phyloP scores from a whole-genome alignment of 2,329 filamentous ascomycete genomes.

The Phaeosphaeriaceae sp. region DNA sequence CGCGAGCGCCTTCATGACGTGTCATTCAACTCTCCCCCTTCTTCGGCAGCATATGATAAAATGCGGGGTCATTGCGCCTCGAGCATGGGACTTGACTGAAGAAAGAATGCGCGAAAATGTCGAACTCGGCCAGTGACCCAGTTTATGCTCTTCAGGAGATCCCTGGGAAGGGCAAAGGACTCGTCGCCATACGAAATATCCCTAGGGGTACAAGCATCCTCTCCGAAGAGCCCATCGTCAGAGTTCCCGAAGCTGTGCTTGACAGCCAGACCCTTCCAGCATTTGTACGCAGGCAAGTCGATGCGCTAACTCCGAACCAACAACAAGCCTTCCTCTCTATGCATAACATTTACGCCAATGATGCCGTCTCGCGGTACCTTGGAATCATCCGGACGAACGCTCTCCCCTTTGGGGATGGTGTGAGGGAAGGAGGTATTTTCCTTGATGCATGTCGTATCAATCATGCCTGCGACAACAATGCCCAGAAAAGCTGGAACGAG shows the following conservation, averaged over 20 bases:
- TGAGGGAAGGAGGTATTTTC: slow-evolving; percentile 40
- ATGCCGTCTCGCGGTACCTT: slow-evolving; percentile 4
- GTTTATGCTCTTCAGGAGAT: slow-evolving; percentile 17
- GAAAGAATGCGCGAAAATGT: too few species aligned
- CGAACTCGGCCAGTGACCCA: too few species aligned
- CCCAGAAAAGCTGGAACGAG: slow-evolving; percentile 46
- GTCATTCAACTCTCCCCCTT: too few species aligned
- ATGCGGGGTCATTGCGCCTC: too few species aligned
- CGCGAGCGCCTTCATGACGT: too few species aligned
- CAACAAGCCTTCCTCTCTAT: slow-evolving; percentile 35
- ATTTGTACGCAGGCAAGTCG: slow-evolving; percentile 22
- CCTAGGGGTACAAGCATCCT: slow-evolving; percentile 50
- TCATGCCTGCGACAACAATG: slow-evolving; percentile 48
- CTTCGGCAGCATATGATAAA: too few species aligned
- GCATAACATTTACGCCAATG: slow-evolving; percentile 31
- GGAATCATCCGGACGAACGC: slow-evolving; percentile 43
- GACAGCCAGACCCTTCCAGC: slow-evolving; percentile 10
- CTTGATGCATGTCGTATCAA: slow-evolving; percentile 47
- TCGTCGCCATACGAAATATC: slow-evolving; percentile 49
- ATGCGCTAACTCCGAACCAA: slow-evolving; percentile 27
- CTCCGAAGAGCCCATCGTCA: slow-evolving; percentile 50
- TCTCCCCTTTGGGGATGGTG: slow-evolving; percentile 36
- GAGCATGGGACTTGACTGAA: too few species aligned
- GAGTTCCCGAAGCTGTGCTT: slow-evolving; percentile 18
- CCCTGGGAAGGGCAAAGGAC: slow-evolving; percentile 50